Percentiles rank a stretch among this genome's conserved stretches.
These are phyloP conservation scores for Pythium dissimile DNA, from an alignment of 352 stramenopile genomes.

Conservation along the genomic window DNA sequence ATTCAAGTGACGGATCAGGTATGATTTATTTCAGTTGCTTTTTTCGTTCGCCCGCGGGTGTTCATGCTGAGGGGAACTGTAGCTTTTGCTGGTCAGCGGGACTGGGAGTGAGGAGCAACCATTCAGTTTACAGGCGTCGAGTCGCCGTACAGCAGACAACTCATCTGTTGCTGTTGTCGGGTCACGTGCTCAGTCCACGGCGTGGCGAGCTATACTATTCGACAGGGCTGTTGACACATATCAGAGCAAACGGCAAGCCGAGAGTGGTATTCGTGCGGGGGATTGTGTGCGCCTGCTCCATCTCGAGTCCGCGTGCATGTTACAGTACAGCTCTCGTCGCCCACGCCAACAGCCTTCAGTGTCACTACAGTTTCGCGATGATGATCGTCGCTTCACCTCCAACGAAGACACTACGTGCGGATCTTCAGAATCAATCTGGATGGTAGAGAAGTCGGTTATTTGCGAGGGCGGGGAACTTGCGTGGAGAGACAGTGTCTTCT, in stretches of 20 bases:
- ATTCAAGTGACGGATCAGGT: constrained; percentile 71
- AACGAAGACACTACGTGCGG: constrained; percentile 32
- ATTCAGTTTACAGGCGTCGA: constrained; percentile 67
- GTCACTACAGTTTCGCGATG: constrained; percentile 42
- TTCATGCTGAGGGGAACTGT: not conserved
- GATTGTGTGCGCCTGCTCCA: constrained; percentile 60
- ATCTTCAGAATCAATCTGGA: constrained; percentile 58
- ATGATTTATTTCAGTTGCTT: not conserved
- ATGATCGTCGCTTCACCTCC: not conserved
- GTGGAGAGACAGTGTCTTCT: constrained; percentile 44
- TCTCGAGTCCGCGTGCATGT: constrained; percentile 63
- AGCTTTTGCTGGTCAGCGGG: constrained; percentile 49
- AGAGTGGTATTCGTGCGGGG: constrained; percentile 40
- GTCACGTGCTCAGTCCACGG: constrained; percentile 52
- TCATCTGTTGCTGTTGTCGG: constrained; percentile 38
- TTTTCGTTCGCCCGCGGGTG: not conserved
- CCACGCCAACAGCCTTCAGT: constrained; percentile 18
- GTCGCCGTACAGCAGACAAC: constrained; percentile 33
- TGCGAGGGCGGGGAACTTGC: constrained; percentile 55
- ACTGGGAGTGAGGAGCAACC: constrained; percentile 33
- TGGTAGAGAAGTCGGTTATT: constrained; percentile 43
- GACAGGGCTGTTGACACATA: constrained; percentile 27
- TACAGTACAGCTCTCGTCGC: constrained; percentile 28
- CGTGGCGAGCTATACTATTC: constrained; percentile 57
- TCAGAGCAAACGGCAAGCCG: constrained; percentile 2